Base-by-base conservation (phyloP, 1,139 yeast species). In the Zygoascus sp. region DNA sequence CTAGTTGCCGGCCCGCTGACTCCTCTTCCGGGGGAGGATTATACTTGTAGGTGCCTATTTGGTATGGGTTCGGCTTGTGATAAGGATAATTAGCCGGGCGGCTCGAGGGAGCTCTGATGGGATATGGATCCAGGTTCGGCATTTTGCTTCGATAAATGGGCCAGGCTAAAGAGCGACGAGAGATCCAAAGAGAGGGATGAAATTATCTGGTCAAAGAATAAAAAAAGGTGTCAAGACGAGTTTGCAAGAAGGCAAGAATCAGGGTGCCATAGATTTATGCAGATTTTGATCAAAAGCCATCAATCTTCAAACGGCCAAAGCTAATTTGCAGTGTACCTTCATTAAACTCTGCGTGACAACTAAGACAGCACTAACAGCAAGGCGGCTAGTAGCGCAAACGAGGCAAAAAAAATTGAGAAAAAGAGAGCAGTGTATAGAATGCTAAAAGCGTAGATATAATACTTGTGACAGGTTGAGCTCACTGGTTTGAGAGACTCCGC, bases 61-160 rank as follows among this genome's bases (percentile, higher is more conserved):
- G 39, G 13, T 35, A 35, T 7, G 39, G 39, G 25, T 35, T 35
- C 9, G 39, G 39, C 25, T 35, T 35, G 25, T 35, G 39, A 10
- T 35, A 35, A 4, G 39, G 39, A 16, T 35, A 35, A 21, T 35
- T 35, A 2, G 25, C 25, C 6, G 39, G 39, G 9, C 4, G 34
- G 9, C 17, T 30, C 15, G 34, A 30, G 3, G 34, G 34, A n/a
- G 34, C 3, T 3, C 34, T n/a, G 8, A 8, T n/a, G 5, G 34
- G 13, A 30, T 30, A 5, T 7, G 34, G 34, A 11, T 30, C 34
- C 17, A 30, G 34, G 8, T 30, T 30, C 15, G 34, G 15, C 34
- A 30, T 30, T 15, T 2, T 7, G 28, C n/a, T 10, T 10, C 4
- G 9, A 25, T 25, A 25, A 9, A 22, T 22, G n/a, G n/a, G n/a